These are phyloP conservation scores for Mycena sp. DNA, from an alignment of 1,284 basidiomycete species.

Conservation along the genomic window DNA sequence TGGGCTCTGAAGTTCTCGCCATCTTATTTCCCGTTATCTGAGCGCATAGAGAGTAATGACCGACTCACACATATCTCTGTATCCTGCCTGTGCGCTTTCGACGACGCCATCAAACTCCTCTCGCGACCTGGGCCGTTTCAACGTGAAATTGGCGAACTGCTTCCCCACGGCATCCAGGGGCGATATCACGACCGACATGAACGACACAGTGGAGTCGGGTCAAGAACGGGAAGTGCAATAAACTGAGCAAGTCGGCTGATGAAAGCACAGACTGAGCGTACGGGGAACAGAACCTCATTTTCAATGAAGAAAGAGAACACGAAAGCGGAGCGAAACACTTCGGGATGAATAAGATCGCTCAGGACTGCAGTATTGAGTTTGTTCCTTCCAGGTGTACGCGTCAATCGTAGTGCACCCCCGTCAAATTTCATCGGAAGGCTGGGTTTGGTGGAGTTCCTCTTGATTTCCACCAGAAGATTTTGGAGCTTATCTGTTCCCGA, in stretches of 20 bases:
- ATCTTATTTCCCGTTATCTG: background rate
- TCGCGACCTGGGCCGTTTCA: background rate
- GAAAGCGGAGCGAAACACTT: background rate
- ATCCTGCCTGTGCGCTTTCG: background rate
- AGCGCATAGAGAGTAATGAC: background rate
- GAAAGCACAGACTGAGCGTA: background rate
- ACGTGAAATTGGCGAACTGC: background rate
- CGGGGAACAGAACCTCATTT: slow-evolving; percentile 1
- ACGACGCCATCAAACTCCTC: background rate
- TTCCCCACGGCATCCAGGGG: background rate
- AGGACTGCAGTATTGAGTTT: background rate
- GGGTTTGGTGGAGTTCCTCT: too few species aligned
- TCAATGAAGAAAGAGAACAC: slow-evolving; percentile 5
- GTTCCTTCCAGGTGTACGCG: slow-evolving; percentile 8
- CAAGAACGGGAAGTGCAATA: slow-evolving; percentile 3
- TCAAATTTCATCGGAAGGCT: background rate
- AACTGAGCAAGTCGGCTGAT: background rate
- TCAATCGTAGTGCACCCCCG: slow-evolving; percentile 4
- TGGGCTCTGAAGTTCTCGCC: background rate
- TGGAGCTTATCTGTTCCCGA: too few species aligned
- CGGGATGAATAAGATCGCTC: slow-evolving; percentile 2
- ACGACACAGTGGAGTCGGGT: background rate
- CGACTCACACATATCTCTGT: background rate
- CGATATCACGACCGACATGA: background rate
- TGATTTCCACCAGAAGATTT: too few species aligned